These are phyloP conservation scores for Lasiodiplodia gonubiensis DNA, from an alignment of 2,329 filamentous ascomycete species.

Conservation along the genomic window DNA sequence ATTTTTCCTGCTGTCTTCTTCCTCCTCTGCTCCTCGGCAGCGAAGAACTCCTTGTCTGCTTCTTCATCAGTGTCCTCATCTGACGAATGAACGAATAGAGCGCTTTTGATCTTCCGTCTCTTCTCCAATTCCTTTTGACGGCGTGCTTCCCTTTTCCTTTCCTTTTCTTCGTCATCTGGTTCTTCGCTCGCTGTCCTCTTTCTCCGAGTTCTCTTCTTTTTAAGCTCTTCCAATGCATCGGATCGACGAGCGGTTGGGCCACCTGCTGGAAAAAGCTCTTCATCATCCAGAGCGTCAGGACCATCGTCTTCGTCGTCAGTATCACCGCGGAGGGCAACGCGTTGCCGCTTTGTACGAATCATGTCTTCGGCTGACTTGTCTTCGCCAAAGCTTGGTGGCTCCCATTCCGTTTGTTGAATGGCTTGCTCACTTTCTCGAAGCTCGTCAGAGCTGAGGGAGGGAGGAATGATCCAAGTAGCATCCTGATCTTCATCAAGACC, in stretches of 20 bases:
- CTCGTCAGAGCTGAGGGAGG: slow-evolving; percentile 65
- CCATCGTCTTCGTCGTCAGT: slow-evolving; percentile 65
- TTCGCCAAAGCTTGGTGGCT: slow-evolving; percentile 69
- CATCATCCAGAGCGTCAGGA: slow-evolving; percentile 64
- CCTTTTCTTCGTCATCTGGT: slow-evolving; percentile 65
- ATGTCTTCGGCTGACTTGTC: slow-evolving; percentile 76
- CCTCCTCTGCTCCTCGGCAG: slow-evolving; percentile 71
- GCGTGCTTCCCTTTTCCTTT: slow-evolving; percentile 65
- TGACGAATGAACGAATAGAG: slow-evolving; percentile 77
- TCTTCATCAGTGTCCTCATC: slow-evolving; percentile 91
- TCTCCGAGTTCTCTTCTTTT: slow-evolving; percentile 67
- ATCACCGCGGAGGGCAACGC: slow-evolving; percentile 49
- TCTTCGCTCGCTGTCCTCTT: slow-evolving; percentile 55
- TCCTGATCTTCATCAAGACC: slow-evolving; percentile 74
- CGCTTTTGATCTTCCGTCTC: slow-evolving; percentile 80
- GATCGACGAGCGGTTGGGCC: slow-evolving; percentile 65
- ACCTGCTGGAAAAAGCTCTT: slow-evolving; percentile 69
- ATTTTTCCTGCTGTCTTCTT: slow-evolving; percentile 60
- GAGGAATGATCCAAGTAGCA: slow-evolving; percentile 78
- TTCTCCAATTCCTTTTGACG: slow-evolving; percentile 77
- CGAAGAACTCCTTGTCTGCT: slow-evolving; percentile 76
- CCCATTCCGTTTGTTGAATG: slow-evolving; percentile 79
- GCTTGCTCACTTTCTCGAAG: slow-evolving; percentile 72
- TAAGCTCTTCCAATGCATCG: slow-evolving; percentile 59
- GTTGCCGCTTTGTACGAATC: slow-evolving; percentile 70